These are phyloP conservation scores for Larix kaempferi DNA, from an alignment of 75 land plant species.

Conservation along the genomic window DNA sequence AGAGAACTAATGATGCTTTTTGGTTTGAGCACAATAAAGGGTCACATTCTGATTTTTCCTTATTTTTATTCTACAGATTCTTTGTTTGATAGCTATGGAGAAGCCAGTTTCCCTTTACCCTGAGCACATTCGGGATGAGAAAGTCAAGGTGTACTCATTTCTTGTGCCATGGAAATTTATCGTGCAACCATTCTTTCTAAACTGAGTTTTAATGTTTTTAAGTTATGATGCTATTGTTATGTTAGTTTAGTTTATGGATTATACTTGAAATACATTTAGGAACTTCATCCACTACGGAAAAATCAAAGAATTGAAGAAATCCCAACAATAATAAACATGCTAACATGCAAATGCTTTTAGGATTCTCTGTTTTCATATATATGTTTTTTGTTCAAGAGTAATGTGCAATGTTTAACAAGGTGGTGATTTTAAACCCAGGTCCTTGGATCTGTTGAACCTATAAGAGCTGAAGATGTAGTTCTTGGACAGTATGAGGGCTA, in stretches of 20 bases:
- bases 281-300: background rate
- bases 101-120: slow-evolving; percentile 92
- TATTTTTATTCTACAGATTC: slow-evolving; percentile 43
- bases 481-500: slow-evolving; percentile 98
- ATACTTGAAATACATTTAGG: background rate
- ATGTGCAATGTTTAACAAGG: background rate
- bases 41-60: background rate
- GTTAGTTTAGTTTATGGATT: background rate
- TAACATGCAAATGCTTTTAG: background rate
- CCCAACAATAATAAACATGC: background rate
- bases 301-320: background rate
- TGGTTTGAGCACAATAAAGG: background rate
- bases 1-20: background rate
- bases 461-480: slow-evolving; percentile 80
- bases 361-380: background rate
- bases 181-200: background rate
- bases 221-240: background rate
- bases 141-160: slow-evolving; percentile 74
- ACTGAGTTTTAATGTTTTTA: background rate
- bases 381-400: background rate
- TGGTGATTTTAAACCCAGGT: slow-evolving; percentile 44
- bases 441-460: slow-evolving; percentile 81
- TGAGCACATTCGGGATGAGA: slow-evolving; percentile 95
- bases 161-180: background rate
- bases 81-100: slow-evolving; percentile 97